Base-by-base conservation (phyloP, 345 rosid species). In the Pelargonium nanum region DNA sequence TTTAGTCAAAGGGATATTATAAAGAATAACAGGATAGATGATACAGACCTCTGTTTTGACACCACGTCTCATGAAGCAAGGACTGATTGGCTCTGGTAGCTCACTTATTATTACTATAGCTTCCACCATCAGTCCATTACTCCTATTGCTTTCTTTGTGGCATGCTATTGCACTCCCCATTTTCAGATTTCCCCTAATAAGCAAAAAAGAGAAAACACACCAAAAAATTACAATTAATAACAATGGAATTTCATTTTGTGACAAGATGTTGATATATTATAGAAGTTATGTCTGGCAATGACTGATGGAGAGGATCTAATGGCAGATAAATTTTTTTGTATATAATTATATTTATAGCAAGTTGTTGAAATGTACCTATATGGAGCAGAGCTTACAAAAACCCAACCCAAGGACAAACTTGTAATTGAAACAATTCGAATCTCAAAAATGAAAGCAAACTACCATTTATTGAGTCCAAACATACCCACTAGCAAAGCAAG, bases 91-190 rank as follows among this genome's bases (percentile, higher is more conserved):
- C 70, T 75, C 83, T 51, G 78, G 30, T 58, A 68, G 56, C 68
- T 89, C 88, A 65, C 83, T 77, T 62, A 87, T 73, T 70, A 78
- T 70, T 56, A 93, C 74, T 62, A 83, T 88, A 24, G 80, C 90
- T 62, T 89, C 96, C 62, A 87, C 62, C n/a, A 61, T 72, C 34
- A 84, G 68, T 64, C 87, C 86, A 56, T 68, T 24, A 67, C 53
- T 75, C 75, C 73, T 75, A 20, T 58, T 80, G 66, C 73, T 78
- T 58, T 80, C 84, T 40, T 57, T 62, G 72, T 73, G 55, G 75
- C 73, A 72, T 26, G 76, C 79, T 53, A 64, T 76, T 77, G 87
- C 99, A 68, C 60, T 75, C 61, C 99, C 96, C 68, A 78, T 65
- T 80, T 84, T 89, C 48, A 84, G 86, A 76, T 74, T 61, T 58